phyloP scores from a whole-genome alignment of 441 rosid genomes.

The Mallotus repandus region DNA sequence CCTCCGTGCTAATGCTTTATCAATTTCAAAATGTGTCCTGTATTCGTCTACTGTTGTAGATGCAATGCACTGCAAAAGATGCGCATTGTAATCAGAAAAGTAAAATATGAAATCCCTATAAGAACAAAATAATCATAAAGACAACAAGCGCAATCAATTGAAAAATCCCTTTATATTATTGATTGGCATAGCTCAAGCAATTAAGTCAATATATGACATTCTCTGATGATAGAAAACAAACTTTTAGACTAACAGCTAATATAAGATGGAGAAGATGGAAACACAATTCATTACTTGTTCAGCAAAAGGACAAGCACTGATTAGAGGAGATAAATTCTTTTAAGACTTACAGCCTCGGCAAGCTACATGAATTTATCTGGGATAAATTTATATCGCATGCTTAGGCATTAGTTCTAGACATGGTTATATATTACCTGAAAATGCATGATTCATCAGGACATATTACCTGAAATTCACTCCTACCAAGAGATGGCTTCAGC shows the following conservation, averaged over 20 bases:
- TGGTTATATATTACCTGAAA: neutral
- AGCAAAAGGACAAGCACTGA: neutral
- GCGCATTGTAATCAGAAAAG: neutral
- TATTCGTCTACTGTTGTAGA: slow-evolving; percentile 93
- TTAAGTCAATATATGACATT: neutral
- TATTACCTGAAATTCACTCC: slow-evolving; percentile 95
- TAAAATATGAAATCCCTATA: neutral
- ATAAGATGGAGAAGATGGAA: neutral
- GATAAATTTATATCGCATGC: neutral
- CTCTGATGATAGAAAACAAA: neutral
- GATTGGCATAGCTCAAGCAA: slow-evolving; percentile 1
- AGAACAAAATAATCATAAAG: neutral
- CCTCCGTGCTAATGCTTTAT: slow-evolving; percentile 86
- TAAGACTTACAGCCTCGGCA: no score
- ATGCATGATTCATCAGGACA: slow-evolving; percentile 11
- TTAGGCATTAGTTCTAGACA: slow-evolving; percentile 4
- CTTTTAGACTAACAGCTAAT: neutral
- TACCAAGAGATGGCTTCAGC: slow-evolving; percentile 92
- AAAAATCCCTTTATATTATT: neutral
- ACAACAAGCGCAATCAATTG: neutral
- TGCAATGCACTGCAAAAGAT: slow-evolving; percentile 74
- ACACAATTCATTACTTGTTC: neutral
- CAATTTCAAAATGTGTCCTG: slow-evolving; percentile 84
- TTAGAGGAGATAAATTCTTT: no score
- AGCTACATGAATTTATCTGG: no score